These are phyloP conservation scores for Penicillium bovifimosum DNA, from an alignment of 495 filamentous ascomycete genomes.

Conservation along the genomic window DNA sequence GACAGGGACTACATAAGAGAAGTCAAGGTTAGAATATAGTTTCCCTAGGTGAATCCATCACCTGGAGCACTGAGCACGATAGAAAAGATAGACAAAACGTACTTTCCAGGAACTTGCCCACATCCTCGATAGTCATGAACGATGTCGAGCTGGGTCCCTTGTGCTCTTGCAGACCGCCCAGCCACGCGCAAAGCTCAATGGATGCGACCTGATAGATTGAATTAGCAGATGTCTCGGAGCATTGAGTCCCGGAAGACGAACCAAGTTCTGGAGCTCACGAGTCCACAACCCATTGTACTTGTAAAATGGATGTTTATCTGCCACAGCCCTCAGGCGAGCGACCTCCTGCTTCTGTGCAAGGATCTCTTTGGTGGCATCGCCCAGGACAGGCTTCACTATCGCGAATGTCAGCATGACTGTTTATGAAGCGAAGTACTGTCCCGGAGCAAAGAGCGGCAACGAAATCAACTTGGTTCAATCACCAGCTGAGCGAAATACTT, in stretches of 20 bases:
- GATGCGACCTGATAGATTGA: constrained; percentile 46
- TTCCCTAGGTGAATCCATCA: not conserved
- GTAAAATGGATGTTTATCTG: constrained; percentile 88
- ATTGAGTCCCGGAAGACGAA: constrained; percentile 20
- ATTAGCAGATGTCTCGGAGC: constrained; percentile 4
- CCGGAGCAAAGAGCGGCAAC: not conserved
- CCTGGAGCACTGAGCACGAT: not conserved
- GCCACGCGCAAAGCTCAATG: constrained; percentile 70
- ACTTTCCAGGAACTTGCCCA: constrained; percentile 73
- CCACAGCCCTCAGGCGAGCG: constrained; percentile 55
- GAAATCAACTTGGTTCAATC: not conserved
- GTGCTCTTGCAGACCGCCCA: constrained; percentile 56
- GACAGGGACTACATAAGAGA: constrained; percentile 64
- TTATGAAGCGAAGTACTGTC: not conserved
- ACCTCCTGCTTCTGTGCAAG: constrained; percentile 42
- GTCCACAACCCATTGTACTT: constrained; percentile 88
- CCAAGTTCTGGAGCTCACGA: constrained; percentile 76
- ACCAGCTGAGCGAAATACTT: constrained; percentile 24
- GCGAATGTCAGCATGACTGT: constrained; percentile 1
- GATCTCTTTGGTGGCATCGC: constrained; percentile 37
- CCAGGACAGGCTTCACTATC: constrained; percentile 42
- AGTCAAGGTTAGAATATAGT: not conserved
- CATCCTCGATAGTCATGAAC: constrained; percentile 82
- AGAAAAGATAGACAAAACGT: constrained; percentile 13
- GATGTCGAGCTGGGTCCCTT: constrained; percentile 34